phyloP scores from a whole-genome alignment of 345 rosid species.

The Pelargonium nanum region DNA sequence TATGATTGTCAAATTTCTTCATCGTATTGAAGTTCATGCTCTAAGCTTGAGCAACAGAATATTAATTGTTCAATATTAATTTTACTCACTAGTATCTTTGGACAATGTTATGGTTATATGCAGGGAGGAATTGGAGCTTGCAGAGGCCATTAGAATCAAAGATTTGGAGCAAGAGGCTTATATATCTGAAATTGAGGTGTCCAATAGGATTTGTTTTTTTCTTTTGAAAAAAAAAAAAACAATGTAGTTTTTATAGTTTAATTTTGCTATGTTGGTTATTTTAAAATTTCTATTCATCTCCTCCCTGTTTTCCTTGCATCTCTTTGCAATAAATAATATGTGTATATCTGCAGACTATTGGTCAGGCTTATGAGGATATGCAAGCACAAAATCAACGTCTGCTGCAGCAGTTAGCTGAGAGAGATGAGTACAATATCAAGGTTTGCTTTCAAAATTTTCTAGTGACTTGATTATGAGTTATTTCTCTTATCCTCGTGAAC shows the following conservation, averaged over 20 bases:
- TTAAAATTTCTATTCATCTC: background rate
- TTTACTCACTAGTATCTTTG: background rate
- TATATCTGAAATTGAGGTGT: slow-evolving; percentile 87
- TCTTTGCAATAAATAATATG: background rate
- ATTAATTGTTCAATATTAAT: background rate
- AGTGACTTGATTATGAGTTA: background rate
- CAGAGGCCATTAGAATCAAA: slow-evolving; percentile 73
- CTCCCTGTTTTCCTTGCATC: background rate
- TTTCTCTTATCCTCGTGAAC: background rate
- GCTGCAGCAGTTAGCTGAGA: slow-evolving; percentile 74
- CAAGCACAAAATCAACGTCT: slow-evolving; percentile 84
- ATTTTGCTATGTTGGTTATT: background rate
- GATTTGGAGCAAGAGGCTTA: slow-evolving; percentile 75
- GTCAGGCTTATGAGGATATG: slow-evolving; percentile 96
- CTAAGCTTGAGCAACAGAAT: background rate
- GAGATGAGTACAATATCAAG: slow-evolving; percentile 92
- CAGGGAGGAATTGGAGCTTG: slow-evolving; percentile 74
- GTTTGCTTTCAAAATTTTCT: slow-evolving; percentile 21
- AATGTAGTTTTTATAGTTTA: background rate
- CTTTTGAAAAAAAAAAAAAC: background rate
- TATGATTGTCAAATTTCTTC: background rate
- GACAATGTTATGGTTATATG: slow-evolving; percentile 4
- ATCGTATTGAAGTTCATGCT: background rate
- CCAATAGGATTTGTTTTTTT: slow-evolving; percentile 1
- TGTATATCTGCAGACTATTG: slow-evolving; percentile 52